Conservation (phyloP, 495 filamentous ascomycete species). For the Annulohypoxylon stygium region DNA sequence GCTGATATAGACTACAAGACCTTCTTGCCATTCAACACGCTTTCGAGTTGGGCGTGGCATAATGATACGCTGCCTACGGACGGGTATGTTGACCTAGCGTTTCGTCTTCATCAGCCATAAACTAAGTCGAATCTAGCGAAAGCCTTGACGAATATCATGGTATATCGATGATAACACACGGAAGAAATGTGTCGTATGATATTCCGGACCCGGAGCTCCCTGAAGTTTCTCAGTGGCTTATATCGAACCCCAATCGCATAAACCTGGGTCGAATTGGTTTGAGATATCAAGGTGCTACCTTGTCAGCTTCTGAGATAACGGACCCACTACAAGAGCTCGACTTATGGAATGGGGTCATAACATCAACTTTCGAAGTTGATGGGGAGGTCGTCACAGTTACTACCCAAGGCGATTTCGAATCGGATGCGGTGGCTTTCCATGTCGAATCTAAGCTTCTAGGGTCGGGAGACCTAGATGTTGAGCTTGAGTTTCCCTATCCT, state of each 20-base stretch:
- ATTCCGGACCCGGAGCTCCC: conserved; percentile 57
- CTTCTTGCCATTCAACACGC: conserved; percentile 65
- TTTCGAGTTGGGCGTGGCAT: conserved; percentile 63
- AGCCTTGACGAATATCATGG: conserved; percentile 45
- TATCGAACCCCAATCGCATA: conserved; percentile 60
- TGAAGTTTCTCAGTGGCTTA: conserved; percentile 58
- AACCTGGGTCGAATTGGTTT: conserved; percentile 63
- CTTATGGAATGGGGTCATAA: conserved; percentile 55
- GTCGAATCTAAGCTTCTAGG: conserved; percentile 51
- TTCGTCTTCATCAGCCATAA: not conserved
- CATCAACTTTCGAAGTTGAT: conserved; percentile 52
- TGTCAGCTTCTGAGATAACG: conserved; percentile 44
- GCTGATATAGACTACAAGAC: conserved; percentile 50
- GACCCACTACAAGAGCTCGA: conserved; percentile 53
- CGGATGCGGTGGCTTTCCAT: conserved; percentile 54
- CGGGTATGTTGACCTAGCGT: conserved; percentile 13
- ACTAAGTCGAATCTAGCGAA: conserved; percentile 26
- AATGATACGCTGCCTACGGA: conserved; percentile 56
- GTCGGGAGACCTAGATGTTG: conserved; percentile 51
- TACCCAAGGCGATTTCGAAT: conserved; percentile 55
- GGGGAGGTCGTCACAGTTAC: conserved; percentile 50
- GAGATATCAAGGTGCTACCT: conserved; percentile 53
- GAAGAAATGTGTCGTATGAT: conserved; percentile 58
- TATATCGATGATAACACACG: conserved; percentile 56
- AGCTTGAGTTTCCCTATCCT: conserved; percentile 60